Evolutionary conservation across 805 yeast species (phyloP).

Genomic region (Wickerhamomyces silvicola): DNA sequence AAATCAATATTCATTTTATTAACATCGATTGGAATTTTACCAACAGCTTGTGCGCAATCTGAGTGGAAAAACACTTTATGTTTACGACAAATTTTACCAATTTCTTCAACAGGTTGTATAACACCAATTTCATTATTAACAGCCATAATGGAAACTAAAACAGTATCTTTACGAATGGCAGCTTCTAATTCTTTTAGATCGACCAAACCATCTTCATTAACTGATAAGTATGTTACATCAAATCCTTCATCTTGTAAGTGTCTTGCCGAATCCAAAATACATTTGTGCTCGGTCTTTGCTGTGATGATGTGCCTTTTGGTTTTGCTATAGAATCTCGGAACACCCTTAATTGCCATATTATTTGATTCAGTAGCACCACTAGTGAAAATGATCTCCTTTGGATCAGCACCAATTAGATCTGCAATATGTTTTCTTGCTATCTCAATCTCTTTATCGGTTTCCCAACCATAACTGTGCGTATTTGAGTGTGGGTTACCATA

Average conservation of each 20-base stretch:
- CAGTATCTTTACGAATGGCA: slow-evolving; percentile 86
- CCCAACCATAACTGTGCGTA: slow-evolving; percentile 99
- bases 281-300: slow-evolving; percentile 95
- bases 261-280: slow-evolving; percentile 96
- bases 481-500: slow-evolving; percentile 98
- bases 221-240: slow-evolving; percentile 91
- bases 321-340: slow-evolving; percentile 84
- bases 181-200: slow-evolving; percentile 69
- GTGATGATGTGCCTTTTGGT: slow-evolving; percentile 93
- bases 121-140: slow-evolving; percentile 98
- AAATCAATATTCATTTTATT: slow-evolving; percentile 89
- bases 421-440: slow-evolving; percentile 81
- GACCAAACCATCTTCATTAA: slow-evolving; percentile 71
- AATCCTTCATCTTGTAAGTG: slow-evolving; percentile 94
- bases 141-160: slow-evolving; percentile 88
- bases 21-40: slow-evolving; percentile 89
- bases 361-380: slow-evolving; percentile 98
- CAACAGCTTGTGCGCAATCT: slow-evolving; percentile 96
- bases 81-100: slow-evolving; percentile 79
- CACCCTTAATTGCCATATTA: slow-evolving; percentile 93
- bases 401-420: slow-evolving; percentile 80
- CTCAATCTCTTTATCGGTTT: slow-evolving; percentile 89
- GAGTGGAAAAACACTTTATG: slow-evolving; percentile 94
- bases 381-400: slow-evolving; percentile 94
- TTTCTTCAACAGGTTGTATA: slow-evolving; percentile 90